Base-by-base conservation (phyloP, 139 green algal genomes). In the Chlorella sp. region DNA sequence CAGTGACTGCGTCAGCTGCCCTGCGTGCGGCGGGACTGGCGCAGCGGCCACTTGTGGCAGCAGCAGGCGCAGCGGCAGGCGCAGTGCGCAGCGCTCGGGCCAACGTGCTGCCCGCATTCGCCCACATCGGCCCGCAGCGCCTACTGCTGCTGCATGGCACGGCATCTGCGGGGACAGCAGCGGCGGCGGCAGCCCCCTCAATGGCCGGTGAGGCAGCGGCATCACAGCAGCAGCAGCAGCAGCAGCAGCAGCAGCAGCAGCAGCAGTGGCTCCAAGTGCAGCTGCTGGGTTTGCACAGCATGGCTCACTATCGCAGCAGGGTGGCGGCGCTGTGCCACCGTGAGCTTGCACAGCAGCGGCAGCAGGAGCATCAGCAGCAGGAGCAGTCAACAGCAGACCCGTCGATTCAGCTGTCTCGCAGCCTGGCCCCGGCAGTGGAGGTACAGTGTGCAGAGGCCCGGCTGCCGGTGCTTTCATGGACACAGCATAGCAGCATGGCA, bases 251-350 rank as follows among this genome's bases (percentile, higher is more conserved):
- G 55, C 18, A 55, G 74, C 55, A 65, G 20, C 55, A n/a, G 51
- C 74, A 30, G n/a, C 56, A 67, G 51, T 67, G 74, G 74, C 32
- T 36, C 3, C 55, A 64, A 34, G 28, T 70, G 30, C 65, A 72
- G 69, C 69, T 55, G 69, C 36, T 75, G 69, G 69, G 69, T 38
- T 38, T 75, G 57, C 76, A 82, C 76, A 82, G 76, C 76, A 82
- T 82, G 76, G 32, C 32, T 34, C 60, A 71, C 60, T 82, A 82
- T 38, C 76, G 76, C 16, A 28, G 34, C 34, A n/a, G 74, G 30
- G 55, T 34, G 20, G 74, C 56, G 30, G 56, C 32, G 32, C 12
- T 51, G 32, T 69, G 74, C 32, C 47, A 57, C 55, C 28, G 28
- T 0, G 28, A 38, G 7, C 20, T 34, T 51, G 55, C 18, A 28